Evolutionary conservation across 2,329 filamentous ascomycete genomes (phyloP), one percentile per base, ranked within the genome.

Genomic region (Penicillium sp.): DNA sequence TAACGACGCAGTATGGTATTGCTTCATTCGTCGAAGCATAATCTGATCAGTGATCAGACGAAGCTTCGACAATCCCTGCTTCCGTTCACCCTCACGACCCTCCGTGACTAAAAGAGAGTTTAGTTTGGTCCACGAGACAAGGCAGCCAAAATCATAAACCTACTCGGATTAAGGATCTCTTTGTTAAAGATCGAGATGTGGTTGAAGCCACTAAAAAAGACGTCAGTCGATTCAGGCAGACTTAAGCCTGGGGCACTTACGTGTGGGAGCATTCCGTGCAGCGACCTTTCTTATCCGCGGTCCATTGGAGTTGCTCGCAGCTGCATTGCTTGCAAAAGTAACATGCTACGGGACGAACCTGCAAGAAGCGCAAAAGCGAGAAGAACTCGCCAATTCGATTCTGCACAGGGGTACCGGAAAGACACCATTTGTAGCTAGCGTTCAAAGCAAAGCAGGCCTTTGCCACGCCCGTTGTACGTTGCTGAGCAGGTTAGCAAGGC

Each of bases 331-430:
- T 92, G 73, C 92, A 98, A 49, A 95, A 83, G 60, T 98, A 98
- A 49, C 86, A 88, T 6, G 90, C 84, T 61, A 95, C 96, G 0
- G 90, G 90, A 6, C 77, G 75, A 23, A 95, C 75, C 60, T 95
- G 84, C 18, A 98, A 75, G 64, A 98, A 98, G 2, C 92, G 83
- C 39, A 98, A 73, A 14, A 96, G 71, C 0, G 90, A 96, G 66
- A 96, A 95, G 63, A 95, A 93, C 61, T 96, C 90, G 56, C 92
- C 90, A 49, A 96, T 96, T 36, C 90, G 84, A 58, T 96, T 98
- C 62, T 98, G 92, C 1, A 98, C 79, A 0, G 92, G 92, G 1
- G 92, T 98, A 6, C 92, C 92, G 11, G 85, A 92, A 42, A 98
- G 72, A 60, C 92, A 98, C 87, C 92, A 96, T 54, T 93, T 93